These are phyloP conservation scores for Ascobolus immersus DNA, from an alignment of 495 filamentous ascomycete species.

Conservation along the genomic window DNA sequence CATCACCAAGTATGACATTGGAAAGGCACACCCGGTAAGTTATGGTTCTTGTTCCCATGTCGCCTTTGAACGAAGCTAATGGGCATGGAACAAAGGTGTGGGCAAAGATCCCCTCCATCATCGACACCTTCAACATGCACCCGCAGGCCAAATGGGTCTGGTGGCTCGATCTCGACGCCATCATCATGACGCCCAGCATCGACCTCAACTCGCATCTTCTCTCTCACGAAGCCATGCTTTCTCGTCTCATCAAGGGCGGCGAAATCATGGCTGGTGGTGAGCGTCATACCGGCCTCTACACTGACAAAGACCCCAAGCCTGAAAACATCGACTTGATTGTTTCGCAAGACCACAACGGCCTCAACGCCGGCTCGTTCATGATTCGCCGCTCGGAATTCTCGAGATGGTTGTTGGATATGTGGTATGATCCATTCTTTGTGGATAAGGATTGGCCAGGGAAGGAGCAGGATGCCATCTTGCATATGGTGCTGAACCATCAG, in stretches of 20 bases:
- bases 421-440: conserved; percentile 17
- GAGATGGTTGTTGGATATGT: conserved; percentile 15
- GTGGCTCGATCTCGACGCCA: conserved; percentile 20
- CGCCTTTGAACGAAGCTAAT: not conserved
- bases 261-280: conserved; percentile 1
- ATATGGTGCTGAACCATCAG: conserved; percentile 13
- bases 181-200: conserved; percentile 17
- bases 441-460: conserved; percentile 13
- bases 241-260: conserved; percentile 3
- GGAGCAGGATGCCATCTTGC: conserved; percentile 17
- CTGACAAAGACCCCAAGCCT: conserved; percentile 6
- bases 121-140: conserved; percentile 16
- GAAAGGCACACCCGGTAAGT: conserved; percentile 11
- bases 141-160: conserved; percentile 20
- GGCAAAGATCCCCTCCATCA: conserved; percentile 19
- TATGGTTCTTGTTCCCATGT: not conserved
- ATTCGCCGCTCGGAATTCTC: conserved; percentile 17
- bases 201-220: conserved; percentile 12
- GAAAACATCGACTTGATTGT: conserved; percentile 17
- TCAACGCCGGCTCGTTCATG: conserved; percentile 19
- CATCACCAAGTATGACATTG: conserved; percentile 18
- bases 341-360: conserved; percentile 19
- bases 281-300: conserved; percentile 1
- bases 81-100: conserved; percentile 9
- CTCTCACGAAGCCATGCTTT: conserved; percentile 10